Conservation (phyloP, 2,329 filamentous ascomycete species). For the Sphaerulina vaccinii region DNA sequence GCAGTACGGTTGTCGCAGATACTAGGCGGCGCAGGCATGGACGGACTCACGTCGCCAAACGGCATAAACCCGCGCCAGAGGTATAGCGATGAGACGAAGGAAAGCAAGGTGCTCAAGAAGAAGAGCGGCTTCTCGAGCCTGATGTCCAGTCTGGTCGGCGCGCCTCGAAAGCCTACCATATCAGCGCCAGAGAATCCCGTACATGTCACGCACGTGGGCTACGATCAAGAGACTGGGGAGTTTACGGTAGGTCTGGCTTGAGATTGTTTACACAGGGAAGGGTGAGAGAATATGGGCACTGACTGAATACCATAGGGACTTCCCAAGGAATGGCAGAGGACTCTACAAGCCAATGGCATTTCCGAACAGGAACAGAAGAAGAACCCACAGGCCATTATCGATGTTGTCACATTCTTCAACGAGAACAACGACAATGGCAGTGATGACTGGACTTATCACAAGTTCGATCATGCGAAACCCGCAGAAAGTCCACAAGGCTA, state of each 20-base stretch:
- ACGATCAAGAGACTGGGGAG: conserved; percentile 92
- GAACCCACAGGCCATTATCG: conserved; percentile 91
- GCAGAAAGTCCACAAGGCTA: conserved; percentile 42
- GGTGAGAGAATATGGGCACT: not conserved
- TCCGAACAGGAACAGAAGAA: conserved; percentile 93
- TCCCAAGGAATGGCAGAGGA: conserved; percentile 95
- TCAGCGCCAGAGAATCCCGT: conserved; percentile 98
- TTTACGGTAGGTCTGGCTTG: conserved; percentile 72
- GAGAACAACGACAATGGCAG: conserved; percentile 78
- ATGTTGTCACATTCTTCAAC: conserved; percentile 96
- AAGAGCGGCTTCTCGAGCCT: conserved; percentile 88
- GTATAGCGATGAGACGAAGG: conserved; percentile 74
- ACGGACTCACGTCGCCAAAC: conserved; percentile 47
- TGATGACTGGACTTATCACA: conserved; percentile 90
- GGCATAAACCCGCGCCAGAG: conserved; percentile 63
- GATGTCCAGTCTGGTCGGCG: conserved; percentile 79
- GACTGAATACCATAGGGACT: conserved; percentile 61
- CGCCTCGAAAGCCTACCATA: conserved; percentile 86
- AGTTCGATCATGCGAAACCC: conserved; percentile 84
- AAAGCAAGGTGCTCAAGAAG: conserved; percentile 66
- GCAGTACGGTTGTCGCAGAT: conserved; percentile 44
- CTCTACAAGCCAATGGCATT: conserved; percentile 93
- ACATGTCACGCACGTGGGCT: conserved; percentile 96
- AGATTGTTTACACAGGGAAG: conserved; percentile 6
- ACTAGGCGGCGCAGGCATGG: conserved; percentile 47